Evolutionary conservation across 768 basidiomycete species (phyloP).

Genomic region (Tricholoma terreum): DNA sequence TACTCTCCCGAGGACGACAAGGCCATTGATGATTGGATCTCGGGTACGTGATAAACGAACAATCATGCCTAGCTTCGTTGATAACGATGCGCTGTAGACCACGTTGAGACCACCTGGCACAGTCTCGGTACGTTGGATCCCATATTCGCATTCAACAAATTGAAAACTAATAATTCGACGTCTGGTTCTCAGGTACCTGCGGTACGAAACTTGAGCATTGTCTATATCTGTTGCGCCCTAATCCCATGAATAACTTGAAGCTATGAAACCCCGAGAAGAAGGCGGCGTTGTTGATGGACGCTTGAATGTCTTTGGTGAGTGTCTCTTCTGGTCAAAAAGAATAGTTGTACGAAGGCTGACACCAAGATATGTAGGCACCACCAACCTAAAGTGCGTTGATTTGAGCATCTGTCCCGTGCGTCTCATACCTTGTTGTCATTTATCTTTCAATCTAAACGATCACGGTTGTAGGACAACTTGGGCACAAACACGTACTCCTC

Average conservation of each 20-base stretch:
- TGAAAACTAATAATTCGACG: neutral
- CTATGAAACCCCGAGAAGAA: constrained; percentile 66
- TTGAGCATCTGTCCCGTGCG: constrained; percentile 70
- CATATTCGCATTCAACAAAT: neutral
- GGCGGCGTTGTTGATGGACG: constrained; percentile 65
- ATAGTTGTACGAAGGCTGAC: neutral
- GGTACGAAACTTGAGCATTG: constrained; percentile 24
- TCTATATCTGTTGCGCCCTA: neutral
- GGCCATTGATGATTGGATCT: constrained; percentile 70
- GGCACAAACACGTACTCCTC: constrained; percentile 75
- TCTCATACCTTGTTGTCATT: neutral
- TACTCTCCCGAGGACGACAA: constrained; percentile 67
- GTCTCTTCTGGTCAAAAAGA: neutral
- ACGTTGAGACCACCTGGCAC: constrained; percentile 80
- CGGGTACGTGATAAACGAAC: constrained; percentile 29
- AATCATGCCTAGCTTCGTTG: neutral
- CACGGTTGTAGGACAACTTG: constrained; percentile 53
- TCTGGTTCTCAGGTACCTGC: constrained; percentile 35
- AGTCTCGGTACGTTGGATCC: constrained; percentile 44
- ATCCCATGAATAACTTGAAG: constrained; percentile 18
- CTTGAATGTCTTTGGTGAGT: constrained; percentile 53
- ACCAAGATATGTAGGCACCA: constrained; percentile 34
- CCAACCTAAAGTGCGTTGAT: constrained; percentile 67
- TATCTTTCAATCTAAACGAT: constrained; percentile 1
- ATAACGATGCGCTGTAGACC: constrained; percentile 35